Conservation (phyloP, 1,139 yeast genomes). For the Nadsonia commutata region DNA sequence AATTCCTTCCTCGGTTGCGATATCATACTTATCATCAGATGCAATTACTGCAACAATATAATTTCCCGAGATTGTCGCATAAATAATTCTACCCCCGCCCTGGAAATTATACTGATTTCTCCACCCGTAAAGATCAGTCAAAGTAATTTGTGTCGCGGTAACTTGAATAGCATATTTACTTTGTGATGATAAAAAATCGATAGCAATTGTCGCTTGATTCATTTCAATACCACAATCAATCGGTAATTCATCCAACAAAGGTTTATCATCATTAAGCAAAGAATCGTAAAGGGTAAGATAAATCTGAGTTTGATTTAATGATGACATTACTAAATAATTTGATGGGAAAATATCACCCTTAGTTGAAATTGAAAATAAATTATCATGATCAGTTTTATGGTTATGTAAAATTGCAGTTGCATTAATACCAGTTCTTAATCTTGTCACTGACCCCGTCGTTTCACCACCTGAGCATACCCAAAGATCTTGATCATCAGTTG, state of each 20-base stretch:
- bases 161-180: slow-evolving; percentile 21
- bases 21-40: not conserved
- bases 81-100: not conserved
- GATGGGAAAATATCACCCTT: slow-evolving; percentile 6
- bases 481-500: slow-evolving; percentile 24
- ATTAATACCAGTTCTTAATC: slow-evolving; percentile 28
- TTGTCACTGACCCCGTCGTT: slow-evolving; percentile 27
- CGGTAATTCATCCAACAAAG: slow-evolving; percentile 13
- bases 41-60: not conserved
- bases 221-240: slow-evolving; percentile 14
- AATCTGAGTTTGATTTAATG: slow-evolving; percentile 28
- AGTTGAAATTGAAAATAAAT: slow-evolving; percentile 14
- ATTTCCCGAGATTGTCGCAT: not conserved
- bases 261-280: slow-evolving; percentile 10
- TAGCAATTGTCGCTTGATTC: slow-evolving; percentile 11
- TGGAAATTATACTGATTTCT: not conserved
- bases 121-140: slow-evolving; percentile 18
- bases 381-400: slow-evolving; percentile 11
- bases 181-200: slow-evolving; percentile 10
- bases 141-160: slow-evolving; percentile 19
- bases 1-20: not conserved
- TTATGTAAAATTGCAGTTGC: slow-evolving; percentile 20
- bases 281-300: slow-evolving; percentile 16
- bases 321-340: slow-evolving; percentile 24
- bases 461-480: slow-evolving; percentile 36